Base-by-base conservation (phyloP, 139 green algal genomes). In the Chlorella ohadii region DNA sequence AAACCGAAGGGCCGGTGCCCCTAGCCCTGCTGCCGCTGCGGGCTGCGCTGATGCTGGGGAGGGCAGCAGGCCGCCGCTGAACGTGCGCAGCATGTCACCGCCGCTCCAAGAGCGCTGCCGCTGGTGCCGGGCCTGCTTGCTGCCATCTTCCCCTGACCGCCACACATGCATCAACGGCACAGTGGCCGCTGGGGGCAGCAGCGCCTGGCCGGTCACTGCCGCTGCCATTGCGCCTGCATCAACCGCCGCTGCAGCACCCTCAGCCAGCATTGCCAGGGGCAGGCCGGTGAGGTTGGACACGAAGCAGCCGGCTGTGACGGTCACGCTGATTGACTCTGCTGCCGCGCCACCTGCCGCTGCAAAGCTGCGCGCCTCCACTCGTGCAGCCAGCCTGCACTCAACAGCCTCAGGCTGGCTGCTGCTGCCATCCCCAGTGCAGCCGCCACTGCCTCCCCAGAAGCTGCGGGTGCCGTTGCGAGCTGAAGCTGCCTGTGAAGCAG, bases 201-300 rank as follows among this genome's bases (percentile, higher is more conserved):
- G 27, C 22, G 61, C n/a, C 12, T 59, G 64, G n/a, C n/a, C n/a
- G n/a, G n/a, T n/a, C n/a, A n/a, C 64, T 34, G 78, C 41, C 6
- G 68, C 36, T 20, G 13, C 44, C 31, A 34, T 12, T 16, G 19
- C 15, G 73, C 31, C 15, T 3, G 17, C 16, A 2, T 28, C 59
- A 4, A 31, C 83, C 9, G 39, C 47, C 3, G 64, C 36, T 2
- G 64, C 76, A 2, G 36, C 44, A 2, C 64, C 64, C 33, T 76
- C 33, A 12, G 47, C 59, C 31, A 36, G 64, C 36, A 78, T 41
- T 23, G 39, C 55, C 39, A 78, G 67, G 17, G 66, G 78, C 47
- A 82, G 78, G 41, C 78, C 73, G 25, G 79, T 88, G 6, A 88
- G 63, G 68, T 88, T 88, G 44, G 55, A 87, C 25, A 88, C 63